Conservation (phyloP, 495 filamentous ascomycete genomes). For the Penicillium subrubescens region DNA sequence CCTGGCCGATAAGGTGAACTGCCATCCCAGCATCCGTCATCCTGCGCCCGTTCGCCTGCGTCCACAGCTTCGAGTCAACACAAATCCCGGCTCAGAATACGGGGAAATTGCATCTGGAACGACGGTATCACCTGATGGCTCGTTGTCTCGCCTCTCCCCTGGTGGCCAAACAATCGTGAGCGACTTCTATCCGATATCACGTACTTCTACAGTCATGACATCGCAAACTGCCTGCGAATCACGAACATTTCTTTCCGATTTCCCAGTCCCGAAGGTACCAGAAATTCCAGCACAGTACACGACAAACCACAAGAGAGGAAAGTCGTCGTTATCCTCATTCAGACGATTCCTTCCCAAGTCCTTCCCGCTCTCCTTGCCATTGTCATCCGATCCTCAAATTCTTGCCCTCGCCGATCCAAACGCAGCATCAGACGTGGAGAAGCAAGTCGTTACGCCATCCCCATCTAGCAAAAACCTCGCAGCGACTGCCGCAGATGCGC, state of each 20-base stretch:
- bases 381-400: conserved; percentile 48
- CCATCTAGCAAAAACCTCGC: neutral
- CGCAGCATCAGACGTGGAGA: conserved; percentile 33
- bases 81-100: conserved; percentile 30
- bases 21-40: conserved; percentile 39
- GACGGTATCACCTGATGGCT: conserved; percentile 32
- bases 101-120: conserved; percentile 36
- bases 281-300: conserved; percentile 24
- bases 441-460: conserved; percentile 28
- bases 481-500: neutral
- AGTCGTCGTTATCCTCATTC: conserved; percentile 44
- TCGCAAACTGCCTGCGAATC: conserved; percentile 25
- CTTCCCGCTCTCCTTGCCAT: conserved; percentile 33
- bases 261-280: conserved; percentile 24
- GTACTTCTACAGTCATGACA: conserved; percentile 36
- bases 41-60: conserved; percentile 36
- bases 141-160: conserved; percentile 26
- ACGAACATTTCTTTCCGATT: conserved; percentile 25
- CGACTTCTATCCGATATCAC: conserved; percentile 34
- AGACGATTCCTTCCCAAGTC: conserved; percentile 42
- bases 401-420: conserved; percentile 40
- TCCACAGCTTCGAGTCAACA: conserved; percentile 37
- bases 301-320: conserved; percentile 33
- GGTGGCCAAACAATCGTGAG: conserved; percentile 27
- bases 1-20: conserved; percentile 33